Percentiles rank a stretch among this genome's conserved stretches.
These are phyloP conservation scores for Perilla frutescens DNA, from an alignment of 257 asterid genomes.

Conservation along the genomic window DNA sequence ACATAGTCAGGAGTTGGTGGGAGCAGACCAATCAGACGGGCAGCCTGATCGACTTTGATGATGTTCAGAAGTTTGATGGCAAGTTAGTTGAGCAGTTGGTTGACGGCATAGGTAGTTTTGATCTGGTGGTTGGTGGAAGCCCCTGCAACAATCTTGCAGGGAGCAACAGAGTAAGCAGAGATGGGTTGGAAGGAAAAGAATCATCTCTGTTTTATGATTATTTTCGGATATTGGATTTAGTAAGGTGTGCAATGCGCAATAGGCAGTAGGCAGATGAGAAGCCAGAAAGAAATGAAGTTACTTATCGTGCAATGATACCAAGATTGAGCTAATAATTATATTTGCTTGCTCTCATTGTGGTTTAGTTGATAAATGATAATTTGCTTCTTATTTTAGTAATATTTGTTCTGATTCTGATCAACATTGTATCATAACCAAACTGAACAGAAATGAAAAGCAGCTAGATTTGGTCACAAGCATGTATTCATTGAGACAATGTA, in stretches of 20 bases:
- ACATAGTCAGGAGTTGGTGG: conserved; percentile 88
- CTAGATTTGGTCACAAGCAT: no score
- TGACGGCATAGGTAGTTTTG: conserved; percentile 47
- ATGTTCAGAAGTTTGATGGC: conserved; percentile 54
- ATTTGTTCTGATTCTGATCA: no score
- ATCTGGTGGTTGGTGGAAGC: conserved; percentile 75
- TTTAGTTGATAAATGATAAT: no score
- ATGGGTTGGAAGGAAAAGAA: conserved; percentile 77
- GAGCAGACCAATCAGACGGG: conserved; percentile 85
- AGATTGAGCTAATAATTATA: no score
- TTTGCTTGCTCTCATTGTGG: no score
- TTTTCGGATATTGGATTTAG: conserved; percentile 55
- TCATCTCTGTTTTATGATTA: conserved; percentile 70
- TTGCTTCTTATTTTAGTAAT: no score
- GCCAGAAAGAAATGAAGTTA: neutral
- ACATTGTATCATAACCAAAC: no score
- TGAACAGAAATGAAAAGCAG: no score
- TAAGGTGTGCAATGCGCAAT: conserved; percentile 41
- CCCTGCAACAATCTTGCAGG: conserved; percentile 84
- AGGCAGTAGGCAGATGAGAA: conserved; percentile 31
- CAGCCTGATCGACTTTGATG: conserved; percentile 53
- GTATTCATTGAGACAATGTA: no score
- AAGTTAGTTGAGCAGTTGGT: conserved; percentile 46
- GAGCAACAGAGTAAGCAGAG: conserved; percentile 75
- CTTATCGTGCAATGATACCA: no score